Percentiles rank a stretch among this genome's conserved stretches.
Conservation (phyloP, 805 yeast species). For the Monosporozyma yasuniensis region DNA sequence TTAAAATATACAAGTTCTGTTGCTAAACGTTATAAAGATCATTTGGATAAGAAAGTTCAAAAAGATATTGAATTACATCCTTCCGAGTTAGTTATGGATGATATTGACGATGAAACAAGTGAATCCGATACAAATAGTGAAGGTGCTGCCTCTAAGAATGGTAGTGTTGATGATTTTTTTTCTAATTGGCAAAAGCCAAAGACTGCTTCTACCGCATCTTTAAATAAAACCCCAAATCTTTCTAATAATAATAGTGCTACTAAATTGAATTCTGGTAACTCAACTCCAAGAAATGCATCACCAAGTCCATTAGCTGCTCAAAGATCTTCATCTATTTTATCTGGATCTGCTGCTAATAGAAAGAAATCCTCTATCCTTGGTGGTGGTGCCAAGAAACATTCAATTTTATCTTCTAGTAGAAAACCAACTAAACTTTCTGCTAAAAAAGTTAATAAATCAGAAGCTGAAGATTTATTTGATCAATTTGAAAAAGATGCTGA, state of each 20-base stretch:
- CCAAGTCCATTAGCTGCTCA: constrained; percentile 1
- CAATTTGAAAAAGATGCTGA: constrained; percentile 71
- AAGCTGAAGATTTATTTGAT: constrained; percentile 45
- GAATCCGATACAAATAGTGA: constrained; percentile 18
- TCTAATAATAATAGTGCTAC: neutral
- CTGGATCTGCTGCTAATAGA: constrained; percentile 23
- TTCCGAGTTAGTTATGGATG: constrained; percentile 50
- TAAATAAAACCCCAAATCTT: neutral
- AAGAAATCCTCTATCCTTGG: constrained; percentile 16
- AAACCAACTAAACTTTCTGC: constrained; percentile 48
- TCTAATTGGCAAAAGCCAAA: constrained; percentile 82
- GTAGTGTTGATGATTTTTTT: constrained; percentile 76
- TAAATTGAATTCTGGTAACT: neutral
- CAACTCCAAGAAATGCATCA: constrained; percentile 3
- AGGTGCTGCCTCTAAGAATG: constrained; percentile 29
- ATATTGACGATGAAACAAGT: constrained; percentile 14
- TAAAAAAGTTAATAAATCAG: constrained; percentile 46
- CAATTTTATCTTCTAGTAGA: constrained; percentile 46
- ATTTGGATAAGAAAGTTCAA: constrained; percentile 57
- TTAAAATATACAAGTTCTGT: constrained; percentile 73
- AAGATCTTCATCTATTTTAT: constrained; percentile 11
- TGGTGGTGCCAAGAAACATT: constrained; percentile 30
- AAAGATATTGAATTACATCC: constrained; percentile 66
- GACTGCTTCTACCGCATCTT: constrained; percentile 1
- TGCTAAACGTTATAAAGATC: constrained; percentile 75